Percentiles rank a stretch among this genome's conserved stretches.
phyloP scores from a whole-genome alignment of 257 asterid genomes.

The Solanum medicagineum region DNA sequence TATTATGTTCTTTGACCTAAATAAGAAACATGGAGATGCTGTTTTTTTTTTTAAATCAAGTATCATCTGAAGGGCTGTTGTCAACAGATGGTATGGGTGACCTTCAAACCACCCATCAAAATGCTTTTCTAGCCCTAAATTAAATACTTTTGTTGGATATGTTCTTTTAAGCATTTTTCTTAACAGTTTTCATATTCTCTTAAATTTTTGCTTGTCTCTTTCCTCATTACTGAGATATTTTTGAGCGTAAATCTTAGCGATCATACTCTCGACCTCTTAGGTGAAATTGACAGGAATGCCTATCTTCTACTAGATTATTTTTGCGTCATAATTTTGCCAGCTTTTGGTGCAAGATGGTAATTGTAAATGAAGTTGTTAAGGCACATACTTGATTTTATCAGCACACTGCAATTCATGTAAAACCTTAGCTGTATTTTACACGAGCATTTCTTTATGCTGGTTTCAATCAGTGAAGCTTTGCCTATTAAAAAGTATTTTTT shows the following conservation, averaged over 20 bases:
- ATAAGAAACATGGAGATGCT: not conserved
- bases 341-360: not conserved
- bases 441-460: not conserved
- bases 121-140: not conserved
- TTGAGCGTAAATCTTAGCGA: not conserved
- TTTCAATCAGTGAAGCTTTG: not conserved
- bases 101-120: not conserved
- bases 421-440: not conserved
- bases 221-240: not conserved
- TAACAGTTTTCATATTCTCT: not conserved
- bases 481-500: not conserved
- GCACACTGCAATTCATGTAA: not conserved
- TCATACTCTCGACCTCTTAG: not conserved
- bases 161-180: not conserved
- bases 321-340: not conserved
- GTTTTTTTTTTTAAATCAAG: not conserved
- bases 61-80: not conserved
- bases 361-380: not conserved
- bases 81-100: not conserved
- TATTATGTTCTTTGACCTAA: not conserved
- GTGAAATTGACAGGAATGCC: not conserved
- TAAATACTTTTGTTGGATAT: not conserved
- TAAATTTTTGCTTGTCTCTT: not conserved
- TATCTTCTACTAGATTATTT: not conserved
- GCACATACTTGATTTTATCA: not conserved